Evolutionary conservation across 257 asterid genomes (phyloP), one percentile per base, ranked within the genome.

Genomic region (Solanum peruvianum): DNA sequence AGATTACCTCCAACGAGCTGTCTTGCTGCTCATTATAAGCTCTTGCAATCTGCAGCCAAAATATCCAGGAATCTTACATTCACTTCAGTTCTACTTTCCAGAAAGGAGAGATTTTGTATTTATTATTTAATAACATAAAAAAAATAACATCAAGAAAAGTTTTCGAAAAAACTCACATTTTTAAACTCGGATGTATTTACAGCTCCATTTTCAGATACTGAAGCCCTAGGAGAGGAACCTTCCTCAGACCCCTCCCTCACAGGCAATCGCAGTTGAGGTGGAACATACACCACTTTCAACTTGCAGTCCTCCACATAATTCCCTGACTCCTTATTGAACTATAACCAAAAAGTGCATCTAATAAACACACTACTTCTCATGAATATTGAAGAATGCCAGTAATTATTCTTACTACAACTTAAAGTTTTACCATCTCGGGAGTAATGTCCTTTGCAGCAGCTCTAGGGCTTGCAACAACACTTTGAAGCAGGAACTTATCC

Each of bases 161-260:
- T 64, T 25, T 44, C 52, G 45, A 44, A 56, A 56, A 87, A 67
- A 90, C 97, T 95, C 90, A 96, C 99, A 86, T 52, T 39, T 87
- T 89, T 91, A 87, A 91, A 90, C 23, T 95, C 99, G 85, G 84
- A 78, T 78, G 66, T 45, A 45, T 78, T 78, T 45, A 27, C 10
- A 44, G 87, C 90, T 86, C 98, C 98, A 84, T 94, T 96, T 84
- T 96, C 98, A 4, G 98, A 96, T 45, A 94, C 94, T 25, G 98
- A 95, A 37, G 95, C 98, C 90, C 98, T 93, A 0, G 99, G 98
- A 4, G 99, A 95, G 60, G 98, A 93, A 85, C 98, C 98, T 92
- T 95, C 99, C 91, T 95, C 99, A 6, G 98, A 95, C 58, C 98
- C 98, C 92, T 97, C 99, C 41, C 91, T 92, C 83, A 94, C 98